phyloP scores from a whole-genome alignment of 1,284 basidiomycete genomes.

The Irpex sp. region DNA sequence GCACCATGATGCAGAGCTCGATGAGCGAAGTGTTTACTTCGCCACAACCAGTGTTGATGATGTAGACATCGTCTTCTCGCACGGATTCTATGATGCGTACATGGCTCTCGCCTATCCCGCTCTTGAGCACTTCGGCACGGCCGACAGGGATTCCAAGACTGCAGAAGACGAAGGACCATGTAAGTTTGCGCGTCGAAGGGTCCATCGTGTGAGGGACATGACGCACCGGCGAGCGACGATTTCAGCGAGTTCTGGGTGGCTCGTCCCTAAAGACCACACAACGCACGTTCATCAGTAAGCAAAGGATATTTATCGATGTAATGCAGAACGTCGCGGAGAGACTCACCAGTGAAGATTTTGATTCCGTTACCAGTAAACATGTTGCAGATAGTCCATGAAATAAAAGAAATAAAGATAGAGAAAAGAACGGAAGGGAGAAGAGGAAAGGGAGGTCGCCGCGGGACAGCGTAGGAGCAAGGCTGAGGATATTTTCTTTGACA shows the following conservation, averaged over 20 bases:
- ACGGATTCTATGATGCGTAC: conserved; percentile 95
- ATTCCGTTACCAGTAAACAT: conserved; percentile 84
- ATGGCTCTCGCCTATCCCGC: conserved; percentile 89
- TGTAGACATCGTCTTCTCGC: conserved; percentile 98
- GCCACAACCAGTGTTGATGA: conserved; percentile 93
- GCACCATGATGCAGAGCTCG: conserved; percentile 99
- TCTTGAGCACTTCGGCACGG: conserved; percentile 82
- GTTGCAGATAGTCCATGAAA: conserved; percentile 23
- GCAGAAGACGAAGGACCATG: conserved; percentile 11
- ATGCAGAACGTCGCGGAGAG: not conserved
- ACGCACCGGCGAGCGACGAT: conserved; percentile 77
- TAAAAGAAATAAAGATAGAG: conserved; percentile 22
- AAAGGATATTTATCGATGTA: conserved; percentile 5
- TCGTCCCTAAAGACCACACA: conserved; percentile 60
- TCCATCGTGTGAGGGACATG: not conserved
- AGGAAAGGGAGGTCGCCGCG: conserved; percentile 17
- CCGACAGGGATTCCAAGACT: conserved; percentile 85
- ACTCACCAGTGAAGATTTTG: conserved; percentile 88
- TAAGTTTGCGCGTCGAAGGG: conserved; percentile 5
- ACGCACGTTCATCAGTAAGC: conserved; percentile 4
- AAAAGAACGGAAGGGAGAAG: conserved; percentile 14
- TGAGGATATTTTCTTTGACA: conserved; percentile 11
- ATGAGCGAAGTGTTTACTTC: conserved; percentile 87
- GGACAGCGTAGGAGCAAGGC: conserved; percentile 1
- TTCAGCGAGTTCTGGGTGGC: conserved; percentile 93